Conservation (phyloP, 768 basidiomycete species). For the Leucosporidium scottii region DNA sequence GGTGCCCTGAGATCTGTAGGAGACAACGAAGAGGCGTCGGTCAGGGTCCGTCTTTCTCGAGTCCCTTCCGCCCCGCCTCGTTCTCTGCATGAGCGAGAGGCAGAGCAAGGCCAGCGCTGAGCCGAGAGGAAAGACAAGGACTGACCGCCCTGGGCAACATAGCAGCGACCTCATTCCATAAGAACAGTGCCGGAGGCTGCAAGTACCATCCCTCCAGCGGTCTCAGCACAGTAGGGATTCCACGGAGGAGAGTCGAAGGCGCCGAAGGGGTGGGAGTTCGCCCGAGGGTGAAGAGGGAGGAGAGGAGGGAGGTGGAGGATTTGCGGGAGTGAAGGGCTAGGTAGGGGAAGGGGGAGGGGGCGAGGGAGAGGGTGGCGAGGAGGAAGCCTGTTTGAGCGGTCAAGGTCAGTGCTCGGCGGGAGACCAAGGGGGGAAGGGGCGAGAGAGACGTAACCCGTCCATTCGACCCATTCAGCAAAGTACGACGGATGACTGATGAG, state of each 20-base stretch:
- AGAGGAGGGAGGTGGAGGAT: no score
- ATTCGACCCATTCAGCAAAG: slow-evolving; percentile 90
- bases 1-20: slow-evolving; percentile 51
- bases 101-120: no score
- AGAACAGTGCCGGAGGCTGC: slow-evolving; percentile 71
- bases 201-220: slow-evolving; percentile 25
- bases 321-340: no score
- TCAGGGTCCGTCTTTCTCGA: no score
- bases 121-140: neutral
- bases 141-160: slow-evolving; percentile 72
- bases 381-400: slow-evolving; percentile 60
- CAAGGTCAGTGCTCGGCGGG: no score
- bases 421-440: no score
- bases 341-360: slow-evolving; percentile 47
- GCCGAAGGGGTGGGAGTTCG: no score
- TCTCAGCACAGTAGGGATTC: neutral
- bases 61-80: no score
- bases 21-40: no score
- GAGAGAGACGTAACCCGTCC: slow-evolving; percentile 49
- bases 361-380: slow-evolving; percentile 49
- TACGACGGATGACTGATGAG: slow-evolving; percentile 83
- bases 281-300: no score
- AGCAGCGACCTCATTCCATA: slow-evolving; percentile 59
- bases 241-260: no score
- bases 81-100: no score